phyloP scores from a whole-genome alignment of 495 filamentous ascomycete species.

The Physcia stellaris region DNA sequence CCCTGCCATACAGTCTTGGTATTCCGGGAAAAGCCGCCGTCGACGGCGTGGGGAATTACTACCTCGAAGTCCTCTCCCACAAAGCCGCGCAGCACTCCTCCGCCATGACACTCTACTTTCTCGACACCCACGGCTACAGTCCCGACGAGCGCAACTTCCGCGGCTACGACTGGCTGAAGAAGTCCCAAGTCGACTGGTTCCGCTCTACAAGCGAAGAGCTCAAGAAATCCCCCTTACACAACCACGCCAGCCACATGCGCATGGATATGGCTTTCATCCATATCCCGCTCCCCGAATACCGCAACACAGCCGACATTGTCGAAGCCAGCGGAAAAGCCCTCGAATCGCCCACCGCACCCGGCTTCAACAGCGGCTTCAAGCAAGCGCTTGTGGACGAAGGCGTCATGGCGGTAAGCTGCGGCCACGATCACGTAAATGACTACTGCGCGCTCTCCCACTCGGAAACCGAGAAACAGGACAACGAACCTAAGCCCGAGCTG shows the following conservation, averaged over 20 bases:
- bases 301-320: slow-evolving; percentile 28
- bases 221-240: slow-evolving; percentile 49
- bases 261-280: slow-evolving; percentile 97
- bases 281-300: slow-evolving; percentile 87
- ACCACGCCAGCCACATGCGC: slow-evolving; percentile 77
- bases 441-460: slow-evolving; percentile 65
- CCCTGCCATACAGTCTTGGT: slow-evolving; percentile 80
- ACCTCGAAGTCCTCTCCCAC: slow-evolving; percentile 75
- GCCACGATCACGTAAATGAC: slow-evolving; percentile 95
- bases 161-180: slow-evolving; percentile 95
- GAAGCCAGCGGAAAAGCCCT: slow-evolving; percentile 50
- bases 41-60: slow-evolving; percentile 89
- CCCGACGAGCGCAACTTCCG: slow-evolving; percentile 73
- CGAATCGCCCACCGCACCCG: slow-evolving; percentile 72
- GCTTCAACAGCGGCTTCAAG: slow-evolving; percentile 76
- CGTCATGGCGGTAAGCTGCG: slow-evolving; percentile 74
- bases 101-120: slow-evolving; percentile 81
- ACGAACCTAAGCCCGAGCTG: slow-evolving; percentile 44
- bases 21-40: slow-evolving; percentile 66
- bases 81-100: slow-evolving; percentile 62
- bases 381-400: slow-evolving; percentile 76
- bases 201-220: slow-evolving; percentile 55
- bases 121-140: slow-evolving; percentile 86
- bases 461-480: slow-evolving; percentile 27
- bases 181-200: slow-evolving; percentile 91